Percentiles rank a stretch among this genome's conserved stretches.
Conservation (phyloP, 441 rosid genomes). For the Mallotus japonicus region DNA sequence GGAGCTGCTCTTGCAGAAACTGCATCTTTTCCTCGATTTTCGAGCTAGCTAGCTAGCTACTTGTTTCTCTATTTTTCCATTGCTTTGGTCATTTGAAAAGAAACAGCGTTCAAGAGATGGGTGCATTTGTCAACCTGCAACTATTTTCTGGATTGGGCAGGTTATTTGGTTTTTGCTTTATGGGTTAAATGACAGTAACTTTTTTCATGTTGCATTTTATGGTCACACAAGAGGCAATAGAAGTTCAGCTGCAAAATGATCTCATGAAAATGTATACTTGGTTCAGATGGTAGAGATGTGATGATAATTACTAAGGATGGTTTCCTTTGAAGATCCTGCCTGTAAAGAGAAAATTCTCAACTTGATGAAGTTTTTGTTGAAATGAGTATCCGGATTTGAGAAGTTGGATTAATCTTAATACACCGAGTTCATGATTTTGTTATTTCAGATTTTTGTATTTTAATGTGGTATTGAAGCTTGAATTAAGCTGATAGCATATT, state of each 20-base stretch:
- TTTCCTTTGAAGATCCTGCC: too few relatives aligned
- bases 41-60: constrained; percentile 45
- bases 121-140: not conserved
- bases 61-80: not conserved
- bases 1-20: constrained; percentile 63
- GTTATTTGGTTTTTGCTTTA: constrained; percentile 18
- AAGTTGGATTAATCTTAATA: too few relatives aligned
- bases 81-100: not conserved
- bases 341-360: too few relatives aligned
- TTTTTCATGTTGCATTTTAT: not conserved
- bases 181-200: constrained; percentile 1
- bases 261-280: not conserved
- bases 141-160: constrained; percentile 1
- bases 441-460: too few relatives aligned
- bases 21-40: constrained; percentile 69
- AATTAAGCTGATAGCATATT: too few relatives aligned
- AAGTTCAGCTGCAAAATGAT: constrained; percentile 7
- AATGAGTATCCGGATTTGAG: not conserved
- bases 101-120: not conserved
- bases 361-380: not conserved
- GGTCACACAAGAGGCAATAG: not conserved
- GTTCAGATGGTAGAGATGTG: not conserved
- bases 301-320: not conserved
- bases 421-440: not conserved
- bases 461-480: too few relatives aligned